phyloP scores from a whole-genome alignment of 2,329 filamentous ascomycete genomes.

The Claviceps sp. region DNA sequence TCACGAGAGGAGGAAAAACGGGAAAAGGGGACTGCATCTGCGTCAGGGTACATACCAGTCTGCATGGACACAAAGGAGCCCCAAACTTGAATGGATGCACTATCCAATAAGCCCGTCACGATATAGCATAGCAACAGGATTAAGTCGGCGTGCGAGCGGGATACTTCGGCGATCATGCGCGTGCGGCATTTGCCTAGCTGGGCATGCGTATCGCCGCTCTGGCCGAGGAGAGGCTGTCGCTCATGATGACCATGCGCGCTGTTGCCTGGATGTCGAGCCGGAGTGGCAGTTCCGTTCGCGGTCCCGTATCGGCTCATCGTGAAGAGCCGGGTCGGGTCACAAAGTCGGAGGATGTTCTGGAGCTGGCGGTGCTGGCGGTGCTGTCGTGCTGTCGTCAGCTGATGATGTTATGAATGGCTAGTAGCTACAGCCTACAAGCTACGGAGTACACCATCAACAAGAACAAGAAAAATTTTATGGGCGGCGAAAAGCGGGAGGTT shows the following conservation, averaged over 20 bases:
- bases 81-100: constrained; percentile 63
- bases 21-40: background rate
- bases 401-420: background rate
- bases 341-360: no score
- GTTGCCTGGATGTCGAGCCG: background rate
- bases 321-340: background rate
- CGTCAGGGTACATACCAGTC: constrained; percentile 38
- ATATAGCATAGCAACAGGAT: constrained; percentile 60
- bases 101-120: constrained; percentile 66
- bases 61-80: constrained; percentile 77
- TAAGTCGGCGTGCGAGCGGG: constrained; percentile 50
- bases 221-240: constrained; percentile 18
- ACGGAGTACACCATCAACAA: background rate
- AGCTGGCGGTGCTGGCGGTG: no score
- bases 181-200: constrained; percentile 16
- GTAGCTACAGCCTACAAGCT: background rate
- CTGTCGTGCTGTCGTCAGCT: background rate
- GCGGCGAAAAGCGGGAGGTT: background rate
- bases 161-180: constrained; percentile 33
- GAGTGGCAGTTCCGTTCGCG: background rate
- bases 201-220: constrained; percentile 10
- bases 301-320: constrained; percentile 9
- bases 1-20: no score
- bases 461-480: background rate
- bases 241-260: constrained; percentile 1